phyloP scores from a whole-genome alignment of 495 filamentous ascomycete species.

The Chlorociboria aeruginascens region DNA sequence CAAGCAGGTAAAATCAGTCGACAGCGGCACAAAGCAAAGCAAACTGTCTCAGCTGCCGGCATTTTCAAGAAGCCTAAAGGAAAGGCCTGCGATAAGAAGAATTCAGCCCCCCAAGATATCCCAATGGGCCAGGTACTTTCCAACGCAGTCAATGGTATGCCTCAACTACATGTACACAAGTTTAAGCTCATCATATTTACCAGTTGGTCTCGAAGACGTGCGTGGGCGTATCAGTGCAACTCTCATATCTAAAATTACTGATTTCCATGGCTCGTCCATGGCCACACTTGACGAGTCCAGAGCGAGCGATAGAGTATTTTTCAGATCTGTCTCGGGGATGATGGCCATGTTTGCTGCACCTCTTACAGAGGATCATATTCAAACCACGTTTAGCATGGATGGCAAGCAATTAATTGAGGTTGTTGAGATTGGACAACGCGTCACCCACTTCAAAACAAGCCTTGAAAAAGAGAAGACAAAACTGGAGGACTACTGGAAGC shows the following conservation, averaged over 20 bases:
- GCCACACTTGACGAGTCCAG: conserved; percentile 3
- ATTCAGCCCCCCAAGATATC: no score
- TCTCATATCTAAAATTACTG: conserved; percentile 13
- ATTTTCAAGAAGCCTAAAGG: conserved; percentile 3
- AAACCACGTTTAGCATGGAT: conserved; percentile 3
- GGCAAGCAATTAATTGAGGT: conserved; percentile 5
- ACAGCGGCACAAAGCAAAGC: neutral
- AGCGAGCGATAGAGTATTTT: conserved; percentile 10
- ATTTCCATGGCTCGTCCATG: conserved; percentile 11
- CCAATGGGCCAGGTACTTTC: no score
- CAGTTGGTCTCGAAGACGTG: conserved; percentile 11
- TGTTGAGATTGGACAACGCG: conserved; percentile 10
- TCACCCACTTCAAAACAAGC: conserved; percentile 9
- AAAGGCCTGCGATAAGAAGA: no score
- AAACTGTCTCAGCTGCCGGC: conserved; percentile 8
- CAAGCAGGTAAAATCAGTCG: neutral
- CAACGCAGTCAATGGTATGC: no score
- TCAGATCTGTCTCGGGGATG: conserved; percentile 11
- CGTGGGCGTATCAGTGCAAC: conserved; percentile 8
- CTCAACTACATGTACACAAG: no score
- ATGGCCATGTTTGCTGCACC: conserved; percentile 1
- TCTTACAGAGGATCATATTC: conserved; percentile 6
- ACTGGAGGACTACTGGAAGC: conserved; percentile 12
- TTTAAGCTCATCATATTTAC: no score
- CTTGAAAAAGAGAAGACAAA: conserved; percentile 15